Evolutionary conservation across 306 rosid species (phyloP), one percentile per base, ranked within the genome.

Genomic region (Quercus alba): DNA sequence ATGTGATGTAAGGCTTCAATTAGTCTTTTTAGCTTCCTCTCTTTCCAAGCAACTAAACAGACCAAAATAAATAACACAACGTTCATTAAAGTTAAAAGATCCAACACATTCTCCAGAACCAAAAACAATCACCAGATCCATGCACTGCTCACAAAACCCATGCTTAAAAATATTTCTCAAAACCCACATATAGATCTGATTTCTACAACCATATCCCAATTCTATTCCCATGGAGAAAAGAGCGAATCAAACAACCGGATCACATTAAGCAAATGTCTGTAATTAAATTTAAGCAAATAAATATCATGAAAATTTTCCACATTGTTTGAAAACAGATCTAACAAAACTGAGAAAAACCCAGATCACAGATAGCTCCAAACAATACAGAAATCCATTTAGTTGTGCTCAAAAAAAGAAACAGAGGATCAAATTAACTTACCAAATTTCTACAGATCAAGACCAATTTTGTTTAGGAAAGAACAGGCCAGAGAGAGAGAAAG

Each of bases 311-410:
- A 63, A 58, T 62, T 51, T 68, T 33, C 18, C 73, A 26, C 10
- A 51, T 51, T 66, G 4, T 75, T 54, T 38, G 46, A 7, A 38
- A 72, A 82, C 70, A 85, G 91, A 92, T 92, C 97, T 78, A 90
- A 56, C 77, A 69, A 70, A 81, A 85, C 3, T 0, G 14, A 84
- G 73, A 54, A 77, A 75, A 2, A 77, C 66, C 77, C 87, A 82
- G 80, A 81, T 84, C 87, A 77, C 4, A 64, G 23, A 64, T 54
- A 73, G 5, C 21, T 18, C 44, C 56, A 75, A 85, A 41, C 67
- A 80, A 57, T 10, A 18, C 80, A 77, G 46, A 84, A 73, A 75
- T 52, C 61, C 79, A 77, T 3, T 1, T 18, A 14, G 17, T 41
- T 2, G 1, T 2, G n/a, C 1, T 1, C 3, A 5, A 14, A 30